These are phyloP conservation scores for Phytophthora citrophthora DNA, from an alignment of 352 stramenopile species.

Conservation along the genomic window DNA sequence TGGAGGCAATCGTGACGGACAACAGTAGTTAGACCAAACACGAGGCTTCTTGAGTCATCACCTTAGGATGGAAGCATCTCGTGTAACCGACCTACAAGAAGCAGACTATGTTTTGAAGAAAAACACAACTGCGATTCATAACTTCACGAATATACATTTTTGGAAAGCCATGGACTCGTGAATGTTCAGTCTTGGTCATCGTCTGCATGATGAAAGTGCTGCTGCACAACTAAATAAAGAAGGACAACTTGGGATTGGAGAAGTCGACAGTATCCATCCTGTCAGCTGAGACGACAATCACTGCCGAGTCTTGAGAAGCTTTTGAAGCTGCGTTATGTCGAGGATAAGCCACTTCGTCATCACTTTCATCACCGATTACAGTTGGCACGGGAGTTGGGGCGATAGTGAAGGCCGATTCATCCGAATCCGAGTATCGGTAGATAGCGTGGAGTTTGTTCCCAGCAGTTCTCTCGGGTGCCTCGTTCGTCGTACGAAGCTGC, in stretches of 20 bases:
- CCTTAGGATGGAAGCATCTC: neutral
- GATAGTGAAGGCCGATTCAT: constrained; percentile 31
- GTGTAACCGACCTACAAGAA: constrained; percentile 14
- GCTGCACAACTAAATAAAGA: constrained; percentile 44
- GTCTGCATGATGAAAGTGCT: constrained; percentile 18
- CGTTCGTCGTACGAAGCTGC: constrained; percentile 23
- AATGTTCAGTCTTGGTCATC: constrained; percentile 12
- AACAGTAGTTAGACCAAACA: constrained; percentile 15
- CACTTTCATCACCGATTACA: constrained; percentile 16
- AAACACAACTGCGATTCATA: constrained; percentile 15
- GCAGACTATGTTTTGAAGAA: constrained; percentile 12
- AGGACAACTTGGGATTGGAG: constrained; percentile 46
- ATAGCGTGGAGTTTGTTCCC: constrained; percentile 4
- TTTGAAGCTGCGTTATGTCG: neutral
- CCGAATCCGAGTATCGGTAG: constrained; percentile 26
- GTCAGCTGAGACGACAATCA: constrained; percentile 49
- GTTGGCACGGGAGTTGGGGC: constrained; percentile 11
- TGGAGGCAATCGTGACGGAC: constrained; percentile 52
- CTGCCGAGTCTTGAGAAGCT: constrained; percentile 12
- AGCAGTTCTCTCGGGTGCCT: constrained; percentile 13
- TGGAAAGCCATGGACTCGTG: constrained; percentile 4
- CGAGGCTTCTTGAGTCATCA: neutral
- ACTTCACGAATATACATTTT: constrained; percentile 40
- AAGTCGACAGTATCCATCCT: constrained; percentile 54
- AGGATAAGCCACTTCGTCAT: neutral